Evolutionary conservation across 495 filamentous ascomycete species (phyloP).

Genomic region (Endocarpon pusillum): DNA sequence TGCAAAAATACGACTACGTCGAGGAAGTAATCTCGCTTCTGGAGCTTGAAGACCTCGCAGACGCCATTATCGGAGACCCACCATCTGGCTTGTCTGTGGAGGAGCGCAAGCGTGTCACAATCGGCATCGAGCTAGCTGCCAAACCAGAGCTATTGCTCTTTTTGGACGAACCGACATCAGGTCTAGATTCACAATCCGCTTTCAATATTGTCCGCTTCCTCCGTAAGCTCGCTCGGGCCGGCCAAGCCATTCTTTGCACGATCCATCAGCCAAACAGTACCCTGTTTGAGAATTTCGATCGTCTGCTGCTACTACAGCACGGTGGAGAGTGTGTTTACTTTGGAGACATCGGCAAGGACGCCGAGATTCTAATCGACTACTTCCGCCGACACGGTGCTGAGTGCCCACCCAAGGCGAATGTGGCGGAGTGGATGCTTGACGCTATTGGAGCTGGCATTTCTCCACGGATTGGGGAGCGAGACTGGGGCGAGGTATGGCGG

Average conservation of each 20-base stretch:
- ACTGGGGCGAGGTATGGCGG: slow-evolving; percentile 69
- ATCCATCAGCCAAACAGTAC: slow-evolving; percentile 84
- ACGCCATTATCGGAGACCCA: slow-evolving; percentile 65
- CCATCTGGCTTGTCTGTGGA: slow-evolving; percentile 77
- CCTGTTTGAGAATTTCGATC: slow-evolving; percentile 69
- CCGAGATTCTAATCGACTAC: slow-evolving; percentile 24
- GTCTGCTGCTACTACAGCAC: slow-evolving; percentile 42
- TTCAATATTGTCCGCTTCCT: slow-evolving; percentile 85
- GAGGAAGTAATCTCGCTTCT: slow-evolving; percentile 66
- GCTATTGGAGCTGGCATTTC: slow-evolving; percentile 63
- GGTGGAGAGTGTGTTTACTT: slow-evolving; percentile 53
- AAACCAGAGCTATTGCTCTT: slow-evolving; percentile 78
- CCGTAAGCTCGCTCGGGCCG: slow-evolving; percentile 62
- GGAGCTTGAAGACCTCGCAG: slow-evolving; percentile 71
- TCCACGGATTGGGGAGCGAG: slow-evolving; percentile 52
- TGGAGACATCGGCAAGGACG: slow-evolving; percentile 46
- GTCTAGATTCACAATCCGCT: slow-evolving; percentile 68
- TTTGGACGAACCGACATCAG: slow-evolving; percentile 79
- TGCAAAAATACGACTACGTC: slow-evolving; percentile 69
- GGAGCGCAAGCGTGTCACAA: slow-evolving; percentile 77
- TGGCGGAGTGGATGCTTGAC: slow-evolving; percentile 80
- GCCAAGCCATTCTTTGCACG: slow-evolving; percentile 80
- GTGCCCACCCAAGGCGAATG: slow-evolving; percentile 44
- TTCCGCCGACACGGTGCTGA: slow-evolving; percentile 33
- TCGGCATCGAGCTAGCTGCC: slow-evolving; percentile 74